Evolutionary conservation across 2,329 filamentous ascomycete genomes (phyloP).

Genomic region (Sarocladium kiliense): DNA sequence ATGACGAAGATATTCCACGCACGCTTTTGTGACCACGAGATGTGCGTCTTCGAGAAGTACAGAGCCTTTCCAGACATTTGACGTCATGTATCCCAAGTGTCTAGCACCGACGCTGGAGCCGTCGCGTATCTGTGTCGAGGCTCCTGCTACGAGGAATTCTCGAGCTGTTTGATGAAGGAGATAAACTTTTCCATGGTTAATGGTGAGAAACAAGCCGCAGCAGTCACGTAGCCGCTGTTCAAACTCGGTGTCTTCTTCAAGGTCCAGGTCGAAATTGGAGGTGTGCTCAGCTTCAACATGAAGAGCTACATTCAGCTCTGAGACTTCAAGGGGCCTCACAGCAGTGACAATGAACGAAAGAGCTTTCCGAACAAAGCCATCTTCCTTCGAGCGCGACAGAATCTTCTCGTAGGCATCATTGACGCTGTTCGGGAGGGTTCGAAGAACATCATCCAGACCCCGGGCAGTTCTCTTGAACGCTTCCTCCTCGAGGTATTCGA

Average conservation of each 20-base stretch:
- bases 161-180: constrained; percentile 26
- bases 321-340: constrained; percentile 17
- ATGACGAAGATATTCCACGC: background rate
- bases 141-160: constrained; percentile 19
- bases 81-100: background rate
- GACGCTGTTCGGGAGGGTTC: constrained; percentile 15
- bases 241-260: constrained; percentile 10
- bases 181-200: constrained; percentile 18
- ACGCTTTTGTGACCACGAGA: background rate
- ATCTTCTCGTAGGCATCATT: constrained; percentile 22
- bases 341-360: constrained; percentile 21
- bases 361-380: constrained; percentile 12
- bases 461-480: constrained; percentile 8
- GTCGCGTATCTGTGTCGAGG: background rate
- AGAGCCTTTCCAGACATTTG: background rate
- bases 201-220: constrained; percentile 28
- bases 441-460: constrained; percentile 11
- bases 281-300: constrained; percentile 8
- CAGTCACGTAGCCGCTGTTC: constrained; percentile 15
- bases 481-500: constrained; percentile 14
- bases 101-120: background rate
- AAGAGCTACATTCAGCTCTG: constrained; percentile 18
- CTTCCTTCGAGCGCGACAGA: constrained; percentile 11
- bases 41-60: background rate
- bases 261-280: constrained; percentile 11